A percentile compares a stretch with the other conserved stretches of the same genome.
Conservation (phyloP, 345 rosid species). For the Ricinus communis region DNA sequence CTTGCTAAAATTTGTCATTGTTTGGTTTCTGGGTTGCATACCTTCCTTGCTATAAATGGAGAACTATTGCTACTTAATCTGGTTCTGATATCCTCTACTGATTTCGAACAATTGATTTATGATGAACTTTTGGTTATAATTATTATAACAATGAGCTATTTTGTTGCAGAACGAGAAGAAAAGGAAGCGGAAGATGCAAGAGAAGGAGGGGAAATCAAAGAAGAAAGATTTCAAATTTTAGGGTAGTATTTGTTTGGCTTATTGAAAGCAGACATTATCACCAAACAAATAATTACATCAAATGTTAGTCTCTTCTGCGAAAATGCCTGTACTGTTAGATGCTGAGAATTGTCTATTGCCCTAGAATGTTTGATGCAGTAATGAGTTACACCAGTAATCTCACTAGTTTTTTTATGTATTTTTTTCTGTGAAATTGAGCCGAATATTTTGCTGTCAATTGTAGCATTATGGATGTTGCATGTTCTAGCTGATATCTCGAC, state of each 20-base stretch:
- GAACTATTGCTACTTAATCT: too few relatives aligned
- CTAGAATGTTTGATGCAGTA: too few relatives aligned
- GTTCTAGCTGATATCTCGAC: too few relatives aligned
- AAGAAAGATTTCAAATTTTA: conserved; percentile 89
- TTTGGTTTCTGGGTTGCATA: conserved; percentile 15
- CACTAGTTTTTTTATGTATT: too few relatives aligned
- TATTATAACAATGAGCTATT: conserved; percentile 1
- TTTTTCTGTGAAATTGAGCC: too few relatives aligned
- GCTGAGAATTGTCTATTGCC: not conserved
- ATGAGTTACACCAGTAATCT: not conserved
- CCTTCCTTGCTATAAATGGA: not conserved
- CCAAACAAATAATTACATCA: not conserved
- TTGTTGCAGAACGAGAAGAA: conserved; percentile 82
- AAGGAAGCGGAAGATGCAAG: conserved; percentile 88
- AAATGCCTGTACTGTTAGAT: not conserved
- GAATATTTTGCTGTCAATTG: not conserved
- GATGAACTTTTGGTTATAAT: not conserved
- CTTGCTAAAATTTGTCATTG: too few relatives aligned
- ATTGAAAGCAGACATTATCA: not conserved
- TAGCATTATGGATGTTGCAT: too few relatives aligned
- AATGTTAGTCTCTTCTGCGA: not conserved
- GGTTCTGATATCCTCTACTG: too few relatives aligned
- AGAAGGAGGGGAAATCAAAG: conserved; percentile 93
- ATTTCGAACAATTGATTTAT: not conserved
- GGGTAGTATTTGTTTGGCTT: not conserved